A percentile compares a stretch with the other conserved stretches of the same genome.
phyloP scores from a whole-genome alignment of 495 filamentous ascomycete species.

The Lepraria neglecta region DNA sequence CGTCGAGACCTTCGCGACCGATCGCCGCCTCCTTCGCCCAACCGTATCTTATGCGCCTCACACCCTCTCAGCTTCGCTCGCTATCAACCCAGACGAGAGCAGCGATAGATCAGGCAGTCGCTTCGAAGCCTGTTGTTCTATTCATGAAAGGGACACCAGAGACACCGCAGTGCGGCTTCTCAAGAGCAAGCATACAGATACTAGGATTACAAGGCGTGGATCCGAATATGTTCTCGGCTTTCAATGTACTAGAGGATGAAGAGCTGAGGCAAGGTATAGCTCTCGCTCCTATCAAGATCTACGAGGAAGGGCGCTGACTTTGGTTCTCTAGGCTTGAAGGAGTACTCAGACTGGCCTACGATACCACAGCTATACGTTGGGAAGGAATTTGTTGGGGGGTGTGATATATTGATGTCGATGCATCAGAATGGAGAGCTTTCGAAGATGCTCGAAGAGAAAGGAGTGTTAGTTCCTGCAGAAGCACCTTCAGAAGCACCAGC shows the following conservation, averaged over 20 bases:
- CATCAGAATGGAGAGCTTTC: constrained; percentile 93
- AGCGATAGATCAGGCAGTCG: constrained; percentile 83
- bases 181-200: constrained; percentile 89
- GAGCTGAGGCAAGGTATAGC: constrained; percentile 77
- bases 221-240: constrained; percentile 91
- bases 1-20: constrained; percentile 28
- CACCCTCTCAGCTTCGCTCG: constrained; percentile 47
- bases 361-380: constrained; percentile 94
- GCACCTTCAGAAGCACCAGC: constrained; percentile 8
- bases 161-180: constrained; percentile 96
- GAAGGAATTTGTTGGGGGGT: constrained; percentile 93
- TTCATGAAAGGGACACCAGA: constrained; percentile 99
- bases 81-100: constrained; percentile 68
- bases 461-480: constrained; percentile 60
- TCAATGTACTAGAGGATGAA: constrained; percentile 89
- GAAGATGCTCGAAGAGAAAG: constrained; percentile 84
- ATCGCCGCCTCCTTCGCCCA: constrained; percentile 24
- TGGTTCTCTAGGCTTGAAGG: constrained; percentile 72
- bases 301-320: constrained; percentile 9
- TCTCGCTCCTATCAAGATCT: neutral
- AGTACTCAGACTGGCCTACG: constrained; percentile 97
- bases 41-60: constrained; percentile 28
- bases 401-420: constrained; percentile 95
- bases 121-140: constrained; percentile 80
- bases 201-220: constrained; percentile 91